Evolutionary conservation across 768 basidiomycete genomes (phyloP).

Genomic region (Polyporus arcularius): DNA sequence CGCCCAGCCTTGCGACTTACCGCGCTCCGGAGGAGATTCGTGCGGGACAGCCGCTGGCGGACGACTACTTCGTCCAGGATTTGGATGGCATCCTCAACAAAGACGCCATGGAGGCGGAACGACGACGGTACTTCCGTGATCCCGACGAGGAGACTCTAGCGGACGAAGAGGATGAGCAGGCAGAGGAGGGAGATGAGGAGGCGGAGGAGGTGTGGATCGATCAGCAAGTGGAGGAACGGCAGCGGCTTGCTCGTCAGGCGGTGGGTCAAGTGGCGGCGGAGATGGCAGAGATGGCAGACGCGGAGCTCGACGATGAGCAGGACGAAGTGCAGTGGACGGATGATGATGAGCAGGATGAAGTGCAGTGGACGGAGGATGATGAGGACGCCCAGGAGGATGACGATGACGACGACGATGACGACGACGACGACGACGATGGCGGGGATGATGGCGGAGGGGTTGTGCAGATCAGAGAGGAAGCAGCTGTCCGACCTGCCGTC

Average conservation of each 20-base stretch:
- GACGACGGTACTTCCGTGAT: slow-evolving; percentile 28
- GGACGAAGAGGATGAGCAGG: slow-evolving; percentile 24
- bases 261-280: slow-evolving; percentile 40
- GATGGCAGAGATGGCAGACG: slow-evolving; percentile 33
- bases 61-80: slow-evolving; percentile 21
- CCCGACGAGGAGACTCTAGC: background rate
- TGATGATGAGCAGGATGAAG: slow-evolving; percentile 16
- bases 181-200: slow-evolving; percentile 35
- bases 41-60: slow-evolving; percentile 11
- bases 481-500: slow-evolving; percentile 33
- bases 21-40: slow-evolving; percentile 41
- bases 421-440: slow-evolving; percentile 24
- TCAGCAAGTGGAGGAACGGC: slow-evolving; percentile 13
- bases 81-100: slow-evolving; percentile 28
- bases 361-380: slow-evolving; percentile 18
- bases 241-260: slow-evolving; percentile 30
- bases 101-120: slow-evolving; percentile 36
- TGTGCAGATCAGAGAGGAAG: slow-evolving; percentile 30
- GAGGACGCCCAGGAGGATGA: slow-evolving; percentile 23
- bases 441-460: slow-evolving; percentile 14
- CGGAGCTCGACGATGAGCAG: slow-evolving; percentile 21
- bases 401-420: slow-evolving; percentile 25
- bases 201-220: slow-evolving; percentile 42
- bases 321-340: background rate
- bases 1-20: slow-evolving; percentile 40